Evolutionary conservation across 495 filamentous ascomycete genomes (phyloP), one percentile per base, ranked within the genome.

Genomic region (Aspergillus diversus): DNA sequence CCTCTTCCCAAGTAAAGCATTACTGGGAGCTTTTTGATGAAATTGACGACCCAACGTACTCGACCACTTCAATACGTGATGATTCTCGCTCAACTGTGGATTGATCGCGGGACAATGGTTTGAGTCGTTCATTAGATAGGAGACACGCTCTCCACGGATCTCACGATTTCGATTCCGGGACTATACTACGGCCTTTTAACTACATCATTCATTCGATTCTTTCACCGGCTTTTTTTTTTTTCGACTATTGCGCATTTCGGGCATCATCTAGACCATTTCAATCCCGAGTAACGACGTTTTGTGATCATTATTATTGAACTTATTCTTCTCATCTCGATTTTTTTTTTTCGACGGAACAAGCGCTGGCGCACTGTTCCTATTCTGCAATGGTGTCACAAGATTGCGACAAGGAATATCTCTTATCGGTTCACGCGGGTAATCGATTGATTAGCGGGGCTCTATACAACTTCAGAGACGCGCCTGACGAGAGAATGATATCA

Each of bases 1-100:
- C 90, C 90, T 72, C 84, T 92, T 42, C 90, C 90, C 70, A 90
- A 90, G 81, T 86, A 89, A 75, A 82, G 72, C 47, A 43, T 59
- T 27, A 16, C 50, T 52, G 55, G 52, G 55, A 27, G 61, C 59
- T 66, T 79, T 79, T 79, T 66, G 68, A 75, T 67, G 75, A 75
- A 69, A 63, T 62, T 74, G 70, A 80, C 71, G 77, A 80, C 70
- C 21, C 61, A 68, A 70, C 60, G 63, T 63, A 73, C 64, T 70
- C 69, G 65, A 63, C 61, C 69, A 50, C 43, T 55, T 65, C 55
- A 33, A 59, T 57, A 56, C 27, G 49, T 48, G 47, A 48, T 52
- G 42, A 17, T 50, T 46, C 16, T 49, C 31, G 5, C 54, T 16
- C 17, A 27, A 43, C 49, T 37, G 39, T 37, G 55, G 34, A 33